Conservation (phyloP, 371 early-diverging fungal genomes). For the Circinella umbellata region DNA sequence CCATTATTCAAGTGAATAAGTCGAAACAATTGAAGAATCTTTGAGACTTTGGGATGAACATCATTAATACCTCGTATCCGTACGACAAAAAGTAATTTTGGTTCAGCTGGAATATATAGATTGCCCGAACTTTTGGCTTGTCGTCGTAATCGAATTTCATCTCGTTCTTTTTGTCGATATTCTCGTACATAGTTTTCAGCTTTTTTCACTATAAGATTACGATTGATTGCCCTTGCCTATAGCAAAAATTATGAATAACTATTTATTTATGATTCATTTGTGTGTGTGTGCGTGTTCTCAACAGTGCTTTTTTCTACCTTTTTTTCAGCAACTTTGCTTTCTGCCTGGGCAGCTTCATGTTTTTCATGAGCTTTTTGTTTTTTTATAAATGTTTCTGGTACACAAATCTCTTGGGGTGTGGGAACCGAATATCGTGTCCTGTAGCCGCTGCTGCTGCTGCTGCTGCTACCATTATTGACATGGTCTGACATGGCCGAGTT, state of each 20-base stretch:
- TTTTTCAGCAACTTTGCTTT: constrained; percentile 4
- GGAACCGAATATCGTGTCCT: constrained; percentile 32
- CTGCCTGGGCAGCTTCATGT: constrained; percentile 55
- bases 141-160: constrained; percentile 86
- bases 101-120: constrained; percentile 93
- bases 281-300: neutral
- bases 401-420: constrained; percentile 66
- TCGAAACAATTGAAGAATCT: constrained; percentile 97
- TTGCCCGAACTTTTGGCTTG: constrained; percentile 85
- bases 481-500: neutral
- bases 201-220: constrained; percentile 94
- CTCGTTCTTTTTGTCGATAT: constrained; percentile 86
- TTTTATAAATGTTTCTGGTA: constrained; percentile 96
- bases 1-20: constrained; percentile 98
- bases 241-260: neutral
- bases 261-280: no score
- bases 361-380: constrained; percentile 91
- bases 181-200: constrained; percentile 96
- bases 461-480: neutral
- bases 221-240: constrained; percentile 74
- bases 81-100: constrained; percentile 95
- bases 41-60: constrained; percentile 97
- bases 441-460: no score
- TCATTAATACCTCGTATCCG: constrained; percentile 95
- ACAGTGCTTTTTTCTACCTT: neutral